A percentile compares a stretch with the other conserved stretches of the same genome.
These are phyloP conservation scores for Rhytidhysteron rufulum DNA, from an alignment of 2,329 filamentous ascomycete genomes.

Conservation along the genomic window DNA sequence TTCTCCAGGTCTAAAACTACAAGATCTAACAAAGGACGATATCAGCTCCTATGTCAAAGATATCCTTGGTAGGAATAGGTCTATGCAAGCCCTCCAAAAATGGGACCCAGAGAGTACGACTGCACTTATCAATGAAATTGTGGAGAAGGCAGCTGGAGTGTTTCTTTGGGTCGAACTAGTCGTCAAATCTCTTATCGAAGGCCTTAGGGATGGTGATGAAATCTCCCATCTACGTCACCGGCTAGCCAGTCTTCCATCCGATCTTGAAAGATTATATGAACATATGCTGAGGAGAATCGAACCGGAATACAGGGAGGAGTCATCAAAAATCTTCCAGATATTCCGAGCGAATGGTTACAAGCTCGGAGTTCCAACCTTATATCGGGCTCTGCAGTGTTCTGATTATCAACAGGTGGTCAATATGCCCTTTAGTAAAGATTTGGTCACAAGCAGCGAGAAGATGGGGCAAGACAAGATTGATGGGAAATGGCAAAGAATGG, in stretches of 20 bases:
- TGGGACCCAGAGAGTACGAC: not conserved
- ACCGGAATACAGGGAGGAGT: conserved; percentile 1
- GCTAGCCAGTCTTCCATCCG: not conserved
- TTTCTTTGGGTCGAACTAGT: conserved; percentile 12
- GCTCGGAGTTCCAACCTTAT: too few relatives aligned
- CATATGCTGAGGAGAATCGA: not conserved
- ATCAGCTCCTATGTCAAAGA: not conserved
- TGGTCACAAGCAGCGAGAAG: too few relatives aligned
- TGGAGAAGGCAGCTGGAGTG: conserved; percentile 3
- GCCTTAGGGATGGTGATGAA: conserved; percentile 1
- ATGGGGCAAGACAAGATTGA: too few relatives aligned
- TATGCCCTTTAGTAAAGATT: too few relatives aligned
- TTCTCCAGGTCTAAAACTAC: not conserved
- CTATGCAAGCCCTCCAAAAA: not conserved
- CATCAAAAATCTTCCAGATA: conserved; percentile 4
- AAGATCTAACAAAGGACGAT: not conserved
- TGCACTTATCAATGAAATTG: conserved; percentile 1
- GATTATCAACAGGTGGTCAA: not conserved
- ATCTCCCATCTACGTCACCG: not conserved
- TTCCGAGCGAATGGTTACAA: too few relatives aligned
- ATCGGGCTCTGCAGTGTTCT: not conserved
- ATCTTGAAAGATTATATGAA: not conserved
- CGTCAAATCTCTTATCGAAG: conserved; percentile 1
- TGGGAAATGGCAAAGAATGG: too few relatives aligned
- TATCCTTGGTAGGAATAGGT: not conserved